These are phyloP conservation scores for Aspergillus piperis DNA, from an alignment of 2,329 filamentous ascomycete species.

Conservation along the genomic window DNA sequence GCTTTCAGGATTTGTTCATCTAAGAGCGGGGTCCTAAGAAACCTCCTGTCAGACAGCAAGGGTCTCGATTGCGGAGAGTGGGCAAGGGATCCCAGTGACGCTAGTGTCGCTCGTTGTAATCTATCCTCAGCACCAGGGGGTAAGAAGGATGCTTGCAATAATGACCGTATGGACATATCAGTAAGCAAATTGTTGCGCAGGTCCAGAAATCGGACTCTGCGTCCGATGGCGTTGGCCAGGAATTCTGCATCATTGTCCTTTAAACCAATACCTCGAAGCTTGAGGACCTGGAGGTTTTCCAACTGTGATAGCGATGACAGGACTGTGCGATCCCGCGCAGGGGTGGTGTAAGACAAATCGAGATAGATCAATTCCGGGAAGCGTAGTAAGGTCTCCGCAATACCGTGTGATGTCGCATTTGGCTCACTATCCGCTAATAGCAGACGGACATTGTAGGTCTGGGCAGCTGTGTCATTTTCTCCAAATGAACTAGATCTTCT, in stretches of 20 bases:
- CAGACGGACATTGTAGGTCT: slow-evolving; percentile 53
- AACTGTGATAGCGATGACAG: slow-evolving; percentile 51
- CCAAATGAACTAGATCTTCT: slow-evolving; percentile 29
- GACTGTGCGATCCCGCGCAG: slow-evolving; percentile 52
- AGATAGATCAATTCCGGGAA: slow-evolving; percentile 60
- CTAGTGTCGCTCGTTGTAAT: slow-evolving; percentile 3
- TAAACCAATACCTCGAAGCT: slow-evolving; percentile 56
- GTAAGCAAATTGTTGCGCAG: slow-evolving; percentile 60
- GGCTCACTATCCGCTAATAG: slow-evolving; percentile 59
- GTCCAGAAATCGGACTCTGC: slow-evolving; percentile 58
- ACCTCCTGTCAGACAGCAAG: slow-evolving; percentile 14
- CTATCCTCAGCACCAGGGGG: slow-evolving; percentile 17
- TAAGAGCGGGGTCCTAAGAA: slow-evolving; percentile 31
- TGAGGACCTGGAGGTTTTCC: slow-evolving; percentile 57
- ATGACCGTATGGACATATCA: slow-evolving; percentile 54
- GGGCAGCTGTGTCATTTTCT: slow-evolving; percentile 12
- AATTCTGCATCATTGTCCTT: slow-evolving; percentile 55
- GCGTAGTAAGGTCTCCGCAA: slow-evolving; percentile 54
- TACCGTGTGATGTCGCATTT: slow-evolving; percentile 59
- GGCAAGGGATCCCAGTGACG: background rate
- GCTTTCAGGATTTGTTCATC: slow-evolving; percentile 54
- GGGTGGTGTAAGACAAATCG: slow-evolving; percentile 57
- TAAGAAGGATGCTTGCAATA: slow-evolving; percentile 56
- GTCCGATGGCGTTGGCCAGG: slow-evolving; percentile 55
- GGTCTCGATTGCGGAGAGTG: background rate